phyloP scores from a whole-genome alignment of 1,284 basidiomycete genomes.

The Takashimella tepidaria region DNA sequence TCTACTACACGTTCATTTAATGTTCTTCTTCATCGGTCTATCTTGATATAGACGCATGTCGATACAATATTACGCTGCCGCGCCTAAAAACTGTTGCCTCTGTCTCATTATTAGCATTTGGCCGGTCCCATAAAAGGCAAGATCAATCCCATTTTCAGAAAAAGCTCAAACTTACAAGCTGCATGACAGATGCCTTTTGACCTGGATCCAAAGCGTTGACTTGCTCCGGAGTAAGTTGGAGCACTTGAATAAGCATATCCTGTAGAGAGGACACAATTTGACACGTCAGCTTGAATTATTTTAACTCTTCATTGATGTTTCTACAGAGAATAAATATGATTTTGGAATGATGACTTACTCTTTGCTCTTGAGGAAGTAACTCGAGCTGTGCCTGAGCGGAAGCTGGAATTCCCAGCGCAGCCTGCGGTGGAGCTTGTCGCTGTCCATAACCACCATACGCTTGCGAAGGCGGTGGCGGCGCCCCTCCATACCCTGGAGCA shows the following conservation, averaged over 20 bases:
- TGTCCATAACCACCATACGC: slow-evolving; percentile 16
- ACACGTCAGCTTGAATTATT: slow-evolving; percentile 3
- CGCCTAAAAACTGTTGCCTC: slow-evolving; percentile 42
- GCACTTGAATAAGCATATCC: slow-evolving; percentile 79
- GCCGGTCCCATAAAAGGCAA: too few relatives aligned
- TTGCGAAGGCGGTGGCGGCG: slow-evolving; percentile 45
- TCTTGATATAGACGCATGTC: too few relatives aligned
- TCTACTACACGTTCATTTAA: too few relatives aligned
- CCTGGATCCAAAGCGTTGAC: slow-evolving; percentile 75
- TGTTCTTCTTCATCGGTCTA: too few relatives aligned
- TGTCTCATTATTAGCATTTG: slow-evolving; percentile 22
- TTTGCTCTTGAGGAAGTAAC: slow-evolving; percentile 46
- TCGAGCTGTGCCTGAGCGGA: slow-evolving; percentile 38
- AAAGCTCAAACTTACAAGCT: slow-evolving; percentile 57
- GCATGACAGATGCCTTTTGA: slow-evolving; percentile 79
- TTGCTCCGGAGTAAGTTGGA: slow-evolving; percentile 79
- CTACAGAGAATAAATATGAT: too few relatives aligned
- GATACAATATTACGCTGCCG: too few relatives aligned
- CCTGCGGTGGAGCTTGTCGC: slow-evolving; percentile 18
- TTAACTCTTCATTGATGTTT: rapidly evolving
- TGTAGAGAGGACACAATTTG: slow-evolving; percentile 37
- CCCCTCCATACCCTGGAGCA: slow-evolving; percentile 16
- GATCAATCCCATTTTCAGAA: not conserved
- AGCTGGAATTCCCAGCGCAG: slow-evolving; percentile 30
- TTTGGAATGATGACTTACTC: slow-evolving; percentile 26